Evolutionary conservation across 257 asterid species (phyloP), one percentile per base, ranked within the genome.

Genomic region (Handroanthus guayacan): DNA sequence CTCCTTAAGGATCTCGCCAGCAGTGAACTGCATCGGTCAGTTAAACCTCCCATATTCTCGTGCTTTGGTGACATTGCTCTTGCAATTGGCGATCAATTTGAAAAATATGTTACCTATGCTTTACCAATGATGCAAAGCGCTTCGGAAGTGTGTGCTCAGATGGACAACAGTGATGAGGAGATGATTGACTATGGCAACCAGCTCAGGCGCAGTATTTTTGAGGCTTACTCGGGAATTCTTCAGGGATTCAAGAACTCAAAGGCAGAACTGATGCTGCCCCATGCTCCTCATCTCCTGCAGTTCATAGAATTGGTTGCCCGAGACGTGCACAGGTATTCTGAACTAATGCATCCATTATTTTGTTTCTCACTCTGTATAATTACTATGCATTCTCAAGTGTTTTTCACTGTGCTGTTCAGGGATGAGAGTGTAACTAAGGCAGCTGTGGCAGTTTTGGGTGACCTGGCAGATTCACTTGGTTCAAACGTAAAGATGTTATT

Each of bases 61-160:
- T 91, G 97, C 86, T 89, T 92, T 72, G 98, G 98, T 10, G 98
- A 92, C 79, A 89, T 91, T n/a, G 96, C 98, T n/a, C 89, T 92
- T 62, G 94, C 97, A n/a, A 89, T 92, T 44, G 91, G 90, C 3
- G 89, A 74, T 17, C 84, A 88, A 65, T 92, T 92, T 78, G 98
- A 91, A 64, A 92, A 91, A 75, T 92, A 92, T 72, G 16, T 85
- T 4, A 77, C 72, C 60, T 88, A 82, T 82, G 94, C 87, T 14
- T 51, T 92, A 78, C 92, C 90, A n/a, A 91, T 92, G 96, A 86
- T 92, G 92, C 88, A 89, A 77, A 81, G 91, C 65, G 98, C 97
- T 8, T 87, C 96, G 1, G 89, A 84, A 79, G 78, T 89, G 78
- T 91, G 94, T 80, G 96, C 93, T 11, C 86, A 80, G 51, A 81